A percentile compares a stretch with the other conserved stretches of the same genome.
These are phyloP conservation scores for Pseudocercospora cruenta DNA, from an alignment of 2,329 filamentous ascomycete species.

Conservation along the genomic window DNA sequence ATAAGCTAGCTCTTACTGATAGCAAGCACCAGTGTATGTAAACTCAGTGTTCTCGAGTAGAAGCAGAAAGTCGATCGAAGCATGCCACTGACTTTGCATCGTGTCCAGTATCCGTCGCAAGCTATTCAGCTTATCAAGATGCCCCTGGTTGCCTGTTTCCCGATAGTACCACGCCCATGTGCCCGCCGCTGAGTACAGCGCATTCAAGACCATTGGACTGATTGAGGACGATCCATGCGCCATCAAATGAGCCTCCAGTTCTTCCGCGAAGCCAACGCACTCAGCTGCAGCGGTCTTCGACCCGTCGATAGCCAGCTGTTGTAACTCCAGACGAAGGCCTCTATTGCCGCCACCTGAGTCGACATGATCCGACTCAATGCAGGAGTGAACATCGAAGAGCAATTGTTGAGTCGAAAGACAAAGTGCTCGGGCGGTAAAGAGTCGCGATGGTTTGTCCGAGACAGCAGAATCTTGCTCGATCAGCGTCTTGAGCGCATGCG, in stretches of 20 bases:
- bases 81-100: constrained; percentile 9
- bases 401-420: constrained; percentile 22
- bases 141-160: constrained; percentile 20
- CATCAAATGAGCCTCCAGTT: constrained; percentile 14
- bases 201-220: constrained; percentile 19
- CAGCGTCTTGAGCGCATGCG: constrained; percentile 19
- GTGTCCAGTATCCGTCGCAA: constrained; percentile 9
- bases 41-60: constrained; percentile 15
- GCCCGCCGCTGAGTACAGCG: constrained; percentile 21
- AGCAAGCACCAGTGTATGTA: constrained; percentile 9
- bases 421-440: constrained; percentile 23
- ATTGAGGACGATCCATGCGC: constrained; percentile 12
- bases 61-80: constrained; percentile 11
- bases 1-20: constrained; percentile 2
- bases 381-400: constrained; percentile 29
- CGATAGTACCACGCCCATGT: constrained; percentile 27
- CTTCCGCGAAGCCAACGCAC: constrained; percentile 16
- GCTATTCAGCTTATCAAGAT: constrained; percentile 15
- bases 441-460: constrained; percentile 11
- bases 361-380: constrained; percentile 25
- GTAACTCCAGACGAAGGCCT: constrained; percentile 25
- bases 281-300: constrained; percentile 18
- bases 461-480: constrained; percentile 12
- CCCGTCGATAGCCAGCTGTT: constrained; percentile 26
- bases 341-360: constrained; percentile 20